These are phyloP conservation scores for Pinus tabuliformis DNA, from an alignment of 75 land plant genomes.

Conservation along the genomic window DNA sequence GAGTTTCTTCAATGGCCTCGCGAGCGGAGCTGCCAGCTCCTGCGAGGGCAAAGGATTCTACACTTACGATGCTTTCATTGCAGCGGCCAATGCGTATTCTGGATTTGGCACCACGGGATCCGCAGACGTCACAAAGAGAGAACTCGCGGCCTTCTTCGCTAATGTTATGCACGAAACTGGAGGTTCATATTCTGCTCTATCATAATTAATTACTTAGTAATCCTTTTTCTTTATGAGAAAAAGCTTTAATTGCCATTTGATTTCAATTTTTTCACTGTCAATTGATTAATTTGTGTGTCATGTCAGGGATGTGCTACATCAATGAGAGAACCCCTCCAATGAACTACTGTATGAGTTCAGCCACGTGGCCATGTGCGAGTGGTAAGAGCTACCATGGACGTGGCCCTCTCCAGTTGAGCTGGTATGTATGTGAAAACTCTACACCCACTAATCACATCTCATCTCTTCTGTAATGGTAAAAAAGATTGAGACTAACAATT, in stretches of 20 bases:
- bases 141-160: slow-evolving; percentile 30
- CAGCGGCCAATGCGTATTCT: slow-evolving; percentile 9
- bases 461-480: no score
- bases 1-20: no score
- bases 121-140: slow-evolving; percentile 10
- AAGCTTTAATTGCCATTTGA: no score
- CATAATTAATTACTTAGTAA: no score
- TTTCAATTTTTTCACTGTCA: no score
- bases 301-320: slow-evolving; percentile 43
- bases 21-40: no score
- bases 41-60: not conserved
- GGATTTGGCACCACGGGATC: slow-evolving; percentile 23
- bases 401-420: slow-evolving; percentile 47
- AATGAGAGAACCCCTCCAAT: slow-evolving; percentile 21
- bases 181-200: no score
- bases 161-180: slow-evolving; percentile 14
- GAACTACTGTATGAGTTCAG: slow-evolving; percentile 26
- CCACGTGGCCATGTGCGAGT: slow-evolving; percentile 33
- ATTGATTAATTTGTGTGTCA: no score
- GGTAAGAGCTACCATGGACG: slow-evolving; percentile 47
- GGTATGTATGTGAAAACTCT: no score
- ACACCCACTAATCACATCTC: no score
- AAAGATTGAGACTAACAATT: no score
- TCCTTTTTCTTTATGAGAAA: no score
- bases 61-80: slow-evolving; percentile 14